Conservation (phyloP, 495 filamentous ascomycete genomes). For the Aspergillus biplanus region DNA sequence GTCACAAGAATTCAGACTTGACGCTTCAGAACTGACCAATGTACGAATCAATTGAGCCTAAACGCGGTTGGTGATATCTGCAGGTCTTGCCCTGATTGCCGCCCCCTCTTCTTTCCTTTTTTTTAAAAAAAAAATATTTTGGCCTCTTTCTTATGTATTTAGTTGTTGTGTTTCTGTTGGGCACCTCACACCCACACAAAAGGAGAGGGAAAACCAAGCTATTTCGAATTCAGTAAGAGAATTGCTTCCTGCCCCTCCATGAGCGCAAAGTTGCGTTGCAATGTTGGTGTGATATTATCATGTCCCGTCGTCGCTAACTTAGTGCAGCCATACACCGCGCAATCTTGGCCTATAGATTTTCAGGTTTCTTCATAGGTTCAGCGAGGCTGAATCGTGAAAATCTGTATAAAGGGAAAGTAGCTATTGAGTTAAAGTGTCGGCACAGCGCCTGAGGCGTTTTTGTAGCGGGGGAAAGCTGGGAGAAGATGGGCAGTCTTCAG, state of each 20-base stretch:
- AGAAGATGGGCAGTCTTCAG: conserved; percentile 16
- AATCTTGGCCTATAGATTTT: conserved; percentile 30
- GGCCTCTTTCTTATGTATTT: conserved; percentile 5
- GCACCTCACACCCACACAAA: background rate
- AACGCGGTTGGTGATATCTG: conserved; percentile 47
- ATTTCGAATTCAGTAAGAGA: conserved; percentile 13
- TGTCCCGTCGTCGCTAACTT: conserved; percentile 26
- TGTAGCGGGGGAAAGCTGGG: background rate
- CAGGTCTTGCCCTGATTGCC: conserved; percentile 17
- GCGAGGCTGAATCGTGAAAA: conserved; percentile 16
- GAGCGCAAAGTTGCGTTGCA: conserved; percentile 1
- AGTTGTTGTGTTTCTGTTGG: conserved; percentile 8
- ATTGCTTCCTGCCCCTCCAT: background rate
- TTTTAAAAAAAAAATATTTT: conserved; percentile 1
- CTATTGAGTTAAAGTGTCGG: conserved; percentile 14
- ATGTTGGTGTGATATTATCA: conserved; percentile 30
- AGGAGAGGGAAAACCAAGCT: conserved; percentile 1
- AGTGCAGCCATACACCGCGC: conserved; percentile 21
- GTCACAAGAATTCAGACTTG: conserved; percentile 27
- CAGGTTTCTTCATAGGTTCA: conserved; percentile 13
- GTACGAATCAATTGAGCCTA: conserved; percentile 19
- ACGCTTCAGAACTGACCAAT: conserved; percentile 23
- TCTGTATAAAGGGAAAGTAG: conserved; percentile 12
- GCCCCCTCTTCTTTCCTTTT: conserved; percentile 12
- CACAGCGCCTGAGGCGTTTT: conserved; percentile 20